Evolutionary conservation across 139 green algal genomes (phyloP).

Genomic region (Ostreobium quekettii): DNA sequence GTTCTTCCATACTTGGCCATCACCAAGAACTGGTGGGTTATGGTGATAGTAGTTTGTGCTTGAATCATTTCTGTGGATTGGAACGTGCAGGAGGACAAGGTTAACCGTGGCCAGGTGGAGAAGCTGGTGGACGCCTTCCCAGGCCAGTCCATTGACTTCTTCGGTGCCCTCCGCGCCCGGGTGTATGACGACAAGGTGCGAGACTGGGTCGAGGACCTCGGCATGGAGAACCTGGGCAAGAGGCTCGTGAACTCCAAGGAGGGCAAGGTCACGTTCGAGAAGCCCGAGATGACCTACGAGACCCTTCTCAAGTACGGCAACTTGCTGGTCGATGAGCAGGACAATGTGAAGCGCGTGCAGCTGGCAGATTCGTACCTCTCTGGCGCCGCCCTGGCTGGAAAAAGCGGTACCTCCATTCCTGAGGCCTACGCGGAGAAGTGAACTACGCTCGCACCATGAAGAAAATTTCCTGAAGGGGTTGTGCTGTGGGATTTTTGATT

Average conservation of each 20-base stretch:
- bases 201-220: slow-evolving; percentile 68
- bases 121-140: slow-evolving; percentile 93
- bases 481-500: too few relatives aligned
- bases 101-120: slow-evolving; percentile 56
- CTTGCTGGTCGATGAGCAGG: slow-evolving; percentile 87
- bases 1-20: too few relatives aligned
- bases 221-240: slow-evolving; percentile 81
- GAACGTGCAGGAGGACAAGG: slow-evolving; percentile 33
- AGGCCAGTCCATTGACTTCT: slow-evolving; percentile 99
- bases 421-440: slow-evolving; percentile 46
- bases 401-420: slow-evolving; percentile 53
- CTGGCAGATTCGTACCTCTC: slow-evolving; percentile 89
- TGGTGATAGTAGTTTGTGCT: too few relatives aligned
- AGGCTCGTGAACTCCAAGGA: slow-evolving; percentile 83
- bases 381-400: slow-evolving; percentile 70
- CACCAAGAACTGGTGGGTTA: too few relatives aligned
- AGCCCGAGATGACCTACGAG: slow-evolving; percentile 76
- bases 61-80: too few relatives aligned
- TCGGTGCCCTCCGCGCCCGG: slow-evolving; percentile 85
- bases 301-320: slow-evolving; percentile 84
- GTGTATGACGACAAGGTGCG: slow-evolving; percentile 90
- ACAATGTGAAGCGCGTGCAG: slow-evolving; percentile 99
- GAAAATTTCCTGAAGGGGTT: too few relatives aligned
- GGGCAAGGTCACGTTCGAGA: slow-evolving; percentile 73
- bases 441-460: too few relatives aligned